These are phyloP conservation scores for Euphrasia arctica DNA, from an alignment of 305 asterid species.

Conservation along the genomic window DNA sequence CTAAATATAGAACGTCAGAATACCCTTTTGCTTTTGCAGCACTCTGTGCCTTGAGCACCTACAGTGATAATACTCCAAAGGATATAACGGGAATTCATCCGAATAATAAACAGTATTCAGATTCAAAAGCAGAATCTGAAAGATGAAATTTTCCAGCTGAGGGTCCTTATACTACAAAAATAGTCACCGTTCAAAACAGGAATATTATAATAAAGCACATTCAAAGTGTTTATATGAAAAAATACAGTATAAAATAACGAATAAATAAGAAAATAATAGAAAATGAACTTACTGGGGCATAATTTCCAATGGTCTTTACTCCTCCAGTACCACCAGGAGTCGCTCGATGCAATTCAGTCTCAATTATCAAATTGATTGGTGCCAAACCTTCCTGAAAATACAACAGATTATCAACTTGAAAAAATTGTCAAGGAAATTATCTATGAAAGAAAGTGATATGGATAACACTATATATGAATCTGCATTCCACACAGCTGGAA, in stretches of 20 bases:
- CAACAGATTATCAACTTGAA: slow-evolving; percentile 23
- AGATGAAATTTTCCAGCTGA: slow-evolving; percentile 1
- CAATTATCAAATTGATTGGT: slow-evolving; percentile 85
- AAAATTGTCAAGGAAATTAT: slow-evolving; percentile 1
- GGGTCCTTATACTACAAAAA: no score
- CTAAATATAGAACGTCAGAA: slow-evolving; percentile 92
- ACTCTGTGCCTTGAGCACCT: slow-evolving; percentile 96
- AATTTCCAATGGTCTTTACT: slow-evolving; percentile 34
- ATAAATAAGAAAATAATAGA: slow-evolving; percentile 11
- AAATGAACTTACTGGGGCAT: slow-evolving; percentile 68
- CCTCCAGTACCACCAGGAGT: slow-evolving; percentile 99
- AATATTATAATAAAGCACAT: no score
- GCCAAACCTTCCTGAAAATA: slow-evolving; percentile 88
- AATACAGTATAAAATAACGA: not conserved
- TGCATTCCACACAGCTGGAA: slow-evolving; percentile 1
- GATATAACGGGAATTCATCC: slow-evolving; percentile 8
- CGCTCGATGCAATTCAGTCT: slow-evolving; percentile 94
- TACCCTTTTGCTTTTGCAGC: slow-evolving; percentile 92
- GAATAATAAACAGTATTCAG: slow-evolving; percentile 11
- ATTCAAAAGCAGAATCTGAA: slow-evolving; percentile 7
- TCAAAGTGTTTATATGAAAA: not conserved
- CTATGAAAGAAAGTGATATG: not conserved
- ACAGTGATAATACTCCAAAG: slow-evolving; percentile 19
- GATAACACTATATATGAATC: not conserved
- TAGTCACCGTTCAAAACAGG: no score